Conservation (phyloP, 2,329 filamentous ascomycete genomes). For the Cercospora janseana region DNA sequence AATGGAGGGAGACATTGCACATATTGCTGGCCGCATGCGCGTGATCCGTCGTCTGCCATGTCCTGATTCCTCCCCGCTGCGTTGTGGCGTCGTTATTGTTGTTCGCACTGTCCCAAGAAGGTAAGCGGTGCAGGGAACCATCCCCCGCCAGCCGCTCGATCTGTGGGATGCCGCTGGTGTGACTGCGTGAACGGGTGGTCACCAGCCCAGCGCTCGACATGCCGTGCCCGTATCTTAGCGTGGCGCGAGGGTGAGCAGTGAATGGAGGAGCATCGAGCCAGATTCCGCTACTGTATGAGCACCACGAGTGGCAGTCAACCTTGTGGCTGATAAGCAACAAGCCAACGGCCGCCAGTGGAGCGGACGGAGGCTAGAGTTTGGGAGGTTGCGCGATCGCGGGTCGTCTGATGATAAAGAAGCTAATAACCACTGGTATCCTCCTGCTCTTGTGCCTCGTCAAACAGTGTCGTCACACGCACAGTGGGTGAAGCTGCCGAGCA, state of each 20-base stretch:
- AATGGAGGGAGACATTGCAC: background rate
- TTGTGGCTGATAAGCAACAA: constrained; percentile 1
- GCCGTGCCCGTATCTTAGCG: no score
- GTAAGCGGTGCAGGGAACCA: background rate
- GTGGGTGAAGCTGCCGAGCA: no score
- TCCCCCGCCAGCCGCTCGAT: no score
- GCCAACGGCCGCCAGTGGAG: background rate
- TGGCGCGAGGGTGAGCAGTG: no score
- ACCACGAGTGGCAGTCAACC: no score
- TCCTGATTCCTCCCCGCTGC: background rate
- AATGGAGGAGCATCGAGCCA: no score
- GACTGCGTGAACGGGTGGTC: background rate
- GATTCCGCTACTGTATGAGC: no score
- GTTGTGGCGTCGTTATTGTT: background rate
- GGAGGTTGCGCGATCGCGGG: background rate
- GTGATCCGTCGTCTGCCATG: background rate
- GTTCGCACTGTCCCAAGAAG: background rate
- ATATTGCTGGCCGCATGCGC: background rate
- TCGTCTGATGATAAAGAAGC: background rate
- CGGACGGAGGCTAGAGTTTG: constrained; percentile 5
- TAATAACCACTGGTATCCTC: background rate
- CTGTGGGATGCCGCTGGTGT: constrained; percentile 5
- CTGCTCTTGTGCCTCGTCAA: background rate
- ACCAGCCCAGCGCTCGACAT: no score
- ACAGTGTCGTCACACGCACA: background rate